phyloP scores from a whole-genome alignment of 495 filamentous ascomycete genomes.

The Paragyromitra xinjiangensis region DNA sequence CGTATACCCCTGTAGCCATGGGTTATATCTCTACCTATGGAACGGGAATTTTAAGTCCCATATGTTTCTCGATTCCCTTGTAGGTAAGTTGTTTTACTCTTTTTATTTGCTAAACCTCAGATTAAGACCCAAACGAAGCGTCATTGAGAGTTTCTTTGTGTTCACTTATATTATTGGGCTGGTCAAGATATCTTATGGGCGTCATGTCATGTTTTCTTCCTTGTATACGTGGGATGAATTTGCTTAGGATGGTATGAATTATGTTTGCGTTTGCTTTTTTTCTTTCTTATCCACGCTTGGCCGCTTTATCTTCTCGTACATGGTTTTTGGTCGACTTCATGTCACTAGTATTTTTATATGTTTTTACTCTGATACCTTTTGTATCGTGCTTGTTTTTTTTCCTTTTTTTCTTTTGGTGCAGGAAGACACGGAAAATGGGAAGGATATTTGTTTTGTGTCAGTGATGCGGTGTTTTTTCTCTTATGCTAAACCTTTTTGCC shows the following conservation, averaged over 20 bases:
- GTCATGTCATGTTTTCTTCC: slow-evolving; percentile 36
- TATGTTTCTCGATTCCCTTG: slow-evolving; percentile 7
- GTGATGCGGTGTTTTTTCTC: slow-evolving; percentile 8
- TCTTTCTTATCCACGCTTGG: background rate
- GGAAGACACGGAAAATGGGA: slow-evolving; percentile 29
- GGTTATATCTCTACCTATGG: slow-evolving; percentile 10
- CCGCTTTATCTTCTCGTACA: slow-evolving; percentile 35
- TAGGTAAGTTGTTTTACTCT: background rate
- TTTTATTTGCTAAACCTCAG: slow-evolving; percentile 12
- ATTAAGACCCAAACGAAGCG: slow-evolving; percentile 23
- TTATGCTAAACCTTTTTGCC: background rate
- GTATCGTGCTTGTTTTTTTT: slow-evolving; percentile 20
- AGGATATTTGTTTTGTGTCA: slow-evolving; percentile 45
- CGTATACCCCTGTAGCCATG: slow-evolving; percentile 26
- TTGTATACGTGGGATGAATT: slow-evolving; percentile 50
- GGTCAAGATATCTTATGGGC: slow-evolving; percentile 39
- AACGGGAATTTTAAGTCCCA: background rate
- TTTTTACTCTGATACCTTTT: slow-evolving; percentile 11
- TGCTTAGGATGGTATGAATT: slow-evolving; percentile 22
- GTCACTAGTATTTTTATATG: slow-evolving; percentile 22
- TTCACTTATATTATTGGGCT: slow-evolving; percentile 26
- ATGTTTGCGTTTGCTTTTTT: background rate
- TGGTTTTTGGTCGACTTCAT: slow-evolving; percentile 37
- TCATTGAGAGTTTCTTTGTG: slow-evolving; percentile 15
- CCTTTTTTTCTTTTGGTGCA: slow-evolving; percentile 7